Base-by-base conservation (phyloP, 257 asterid genomes). In the Solanum clarkiae region DNA sequence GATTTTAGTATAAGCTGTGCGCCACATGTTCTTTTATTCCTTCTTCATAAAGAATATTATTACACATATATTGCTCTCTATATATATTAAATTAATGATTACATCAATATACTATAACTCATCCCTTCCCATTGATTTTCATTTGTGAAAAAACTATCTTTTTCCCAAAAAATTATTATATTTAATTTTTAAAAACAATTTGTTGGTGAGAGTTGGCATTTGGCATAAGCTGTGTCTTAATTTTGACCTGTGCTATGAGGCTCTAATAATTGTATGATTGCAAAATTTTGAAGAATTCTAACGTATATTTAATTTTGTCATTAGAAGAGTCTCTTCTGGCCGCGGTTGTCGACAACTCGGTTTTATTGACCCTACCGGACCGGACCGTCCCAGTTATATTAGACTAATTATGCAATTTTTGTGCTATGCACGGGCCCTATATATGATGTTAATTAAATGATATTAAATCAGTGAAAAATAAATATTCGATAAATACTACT, bases 191-290 rank as follows among this genome's bases (percentile, higher is more conserved):
- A 14, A 4, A 54, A 12, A 24, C 1, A 44, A 44, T 44, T 66
- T 24, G 8, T 26, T 49, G 40, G 32, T 62, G 29, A 72, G 56
- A 84, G 86, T 86, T 81, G 87, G 59, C 83, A 84, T 88, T 86
- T 84, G 87, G 86, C 86, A 85, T 56, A 42, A 51, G 49, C 17
- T 79, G 14, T 57, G 14, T 13, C 17, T 44, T 9, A 29, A 56
- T 47, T 85, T 84, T 86, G 86, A 84, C 83, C 70, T 86, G 88
- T 84, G 20, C 22, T 6, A 32, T 32, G 40, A 15, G 66, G 69
- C 32, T 8, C 68, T 26, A 56, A 24, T 11, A 63, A 80, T 62
- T 60, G 24, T 62, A 26, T 62, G 4, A 54, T 84, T 84, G 24
- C 6, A 74, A 13, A 15, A 29, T 47, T 77, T 77, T 26, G 47